Conservation (phyloP, 2,329 filamentous ascomycete genomes). For the Curvularia verruculosa region DNA sequence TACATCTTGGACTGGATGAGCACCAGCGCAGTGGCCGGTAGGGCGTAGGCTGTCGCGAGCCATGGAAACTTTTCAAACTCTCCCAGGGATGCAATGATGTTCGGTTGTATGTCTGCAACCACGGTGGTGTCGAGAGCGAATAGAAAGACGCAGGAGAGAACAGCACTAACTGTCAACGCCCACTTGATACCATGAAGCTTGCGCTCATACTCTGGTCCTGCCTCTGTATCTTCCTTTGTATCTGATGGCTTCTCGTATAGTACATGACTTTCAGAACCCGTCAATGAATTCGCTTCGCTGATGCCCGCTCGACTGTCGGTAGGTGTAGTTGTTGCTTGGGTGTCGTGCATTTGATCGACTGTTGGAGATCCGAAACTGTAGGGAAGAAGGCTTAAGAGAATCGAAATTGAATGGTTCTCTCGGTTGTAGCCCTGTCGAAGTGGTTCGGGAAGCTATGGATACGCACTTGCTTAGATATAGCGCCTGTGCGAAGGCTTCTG, state of each 20-base stretch:
- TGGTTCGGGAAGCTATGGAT: background rate
- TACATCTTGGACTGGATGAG: conserved; percentile 4
- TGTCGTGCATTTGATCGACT: background rate
- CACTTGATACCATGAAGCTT: conserved; percentile 5
- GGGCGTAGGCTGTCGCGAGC: background rate
- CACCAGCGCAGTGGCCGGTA: background rate
- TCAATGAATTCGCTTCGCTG: background rate
- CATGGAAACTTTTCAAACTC: background rate
- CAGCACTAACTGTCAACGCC: conserved; percentile 7
- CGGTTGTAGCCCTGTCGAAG: background rate
- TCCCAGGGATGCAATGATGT: conserved; percentile 17
- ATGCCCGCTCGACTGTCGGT: background rate
- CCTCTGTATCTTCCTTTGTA: background rate
- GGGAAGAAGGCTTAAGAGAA: background rate
- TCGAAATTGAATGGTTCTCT: no score
- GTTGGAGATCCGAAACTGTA: background rate
- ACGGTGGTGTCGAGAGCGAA: conserved; percentile 42
- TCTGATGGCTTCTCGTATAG: background rate
- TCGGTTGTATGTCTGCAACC: conserved; percentile 31
- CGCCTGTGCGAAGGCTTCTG: background rate
- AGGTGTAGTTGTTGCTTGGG: background rate
- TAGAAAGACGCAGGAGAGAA: conserved; percentile 26
- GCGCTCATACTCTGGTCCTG: conserved; percentile 4
- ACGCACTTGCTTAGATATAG: background rate
- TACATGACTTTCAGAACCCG: background rate